Percentiles rank a stretch among this genome's conserved stretches.
phyloP scores from a whole-genome alignment of 2,329 filamentous ascomycete species.

The Penicillium frequentans region DNA sequence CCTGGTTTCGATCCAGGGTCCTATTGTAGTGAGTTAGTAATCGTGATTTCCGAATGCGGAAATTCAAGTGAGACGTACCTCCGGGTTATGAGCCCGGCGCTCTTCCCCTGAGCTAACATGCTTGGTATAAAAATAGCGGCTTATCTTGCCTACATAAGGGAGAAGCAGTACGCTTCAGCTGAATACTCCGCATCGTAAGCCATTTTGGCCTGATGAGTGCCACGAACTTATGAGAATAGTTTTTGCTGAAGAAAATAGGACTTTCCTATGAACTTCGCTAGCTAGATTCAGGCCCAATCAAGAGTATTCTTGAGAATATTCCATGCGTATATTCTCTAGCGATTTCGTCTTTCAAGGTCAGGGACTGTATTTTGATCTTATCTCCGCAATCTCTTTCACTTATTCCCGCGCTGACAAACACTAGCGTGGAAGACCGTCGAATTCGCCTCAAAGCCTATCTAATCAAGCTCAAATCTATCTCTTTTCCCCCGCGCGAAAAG shows the following conservation, averaged over 20 bases:
- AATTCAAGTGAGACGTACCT: slow-evolving; percentile 23
- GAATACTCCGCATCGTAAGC: too few relatives aligned
- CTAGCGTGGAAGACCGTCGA: slow-evolving; percentile 32
- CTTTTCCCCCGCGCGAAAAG: background rate
- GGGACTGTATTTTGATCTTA: background rate
- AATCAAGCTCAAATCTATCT: slow-evolving; percentile 10
- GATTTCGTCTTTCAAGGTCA: too few relatives aligned
- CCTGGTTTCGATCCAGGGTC: background rate
- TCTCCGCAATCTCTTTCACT: background rate
- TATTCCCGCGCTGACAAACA: slow-evolving; percentile 14
- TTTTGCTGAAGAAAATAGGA: too few relatives aligned
- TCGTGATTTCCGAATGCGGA: background rate
- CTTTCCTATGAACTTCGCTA: too few relatives aligned
- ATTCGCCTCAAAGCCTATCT: slow-evolving; percentile 20
- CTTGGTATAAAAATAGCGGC: slow-evolving; percentile 12
- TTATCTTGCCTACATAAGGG: background rate
- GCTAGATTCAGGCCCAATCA: too few relatives aligned
- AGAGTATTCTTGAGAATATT: too few relatives aligned
- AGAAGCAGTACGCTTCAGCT: too few relatives aligned
- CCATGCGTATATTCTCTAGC: too few relatives aligned
- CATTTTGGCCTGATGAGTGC: too few relatives aligned
- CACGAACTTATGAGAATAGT: too few relatives aligned
- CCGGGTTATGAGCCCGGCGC: slow-evolving; percentile 51
- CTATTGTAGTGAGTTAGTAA: background rate
- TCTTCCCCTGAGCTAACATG: slow-evolving; percentile 48